phyloP scores from a whole-genome alignment of 75 land plant species.

The Picea sitchensis region DNA sequence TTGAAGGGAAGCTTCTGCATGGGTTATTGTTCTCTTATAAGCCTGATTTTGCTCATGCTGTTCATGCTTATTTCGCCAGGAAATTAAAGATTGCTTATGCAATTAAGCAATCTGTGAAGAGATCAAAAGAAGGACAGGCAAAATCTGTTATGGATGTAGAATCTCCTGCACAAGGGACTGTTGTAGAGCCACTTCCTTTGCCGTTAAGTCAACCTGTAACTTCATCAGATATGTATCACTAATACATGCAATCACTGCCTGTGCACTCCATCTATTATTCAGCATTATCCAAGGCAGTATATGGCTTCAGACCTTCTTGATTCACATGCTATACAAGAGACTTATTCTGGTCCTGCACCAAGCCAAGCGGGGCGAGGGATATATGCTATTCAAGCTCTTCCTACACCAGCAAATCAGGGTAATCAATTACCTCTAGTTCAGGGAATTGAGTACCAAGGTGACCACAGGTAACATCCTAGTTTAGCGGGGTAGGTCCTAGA shows the following conservation, averaged over 20 bases:
- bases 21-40: no score
- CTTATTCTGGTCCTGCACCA: no score
- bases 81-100: no score
- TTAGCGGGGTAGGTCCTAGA: background rate
- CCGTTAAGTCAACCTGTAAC: conserved; percentile 1
- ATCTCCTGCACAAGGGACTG: no score
- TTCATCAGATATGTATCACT: conserved; percentile 3
- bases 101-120: no score
- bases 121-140: no score
- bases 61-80: no score
- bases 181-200: no score
- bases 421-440: background rate
- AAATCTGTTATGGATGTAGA: no score
- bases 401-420: conserved; percentile 1
- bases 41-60: no score
- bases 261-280: background rate
- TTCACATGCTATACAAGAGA: background rate
- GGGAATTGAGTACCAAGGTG: background rate
- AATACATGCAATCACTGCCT: conserved; percentile 1
- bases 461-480: background rate
- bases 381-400: conserved; percentile 6
- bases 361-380: background rate
- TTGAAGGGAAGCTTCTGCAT: no score
- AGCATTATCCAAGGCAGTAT: background rate
- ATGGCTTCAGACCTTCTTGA: background rate